Evolutionary conservation across 2,329 filamentous ascomycete genomes (phyloP), one percentile per base, ranked within the genome.

Genomic region (Geosmithia morbida): DNA sequence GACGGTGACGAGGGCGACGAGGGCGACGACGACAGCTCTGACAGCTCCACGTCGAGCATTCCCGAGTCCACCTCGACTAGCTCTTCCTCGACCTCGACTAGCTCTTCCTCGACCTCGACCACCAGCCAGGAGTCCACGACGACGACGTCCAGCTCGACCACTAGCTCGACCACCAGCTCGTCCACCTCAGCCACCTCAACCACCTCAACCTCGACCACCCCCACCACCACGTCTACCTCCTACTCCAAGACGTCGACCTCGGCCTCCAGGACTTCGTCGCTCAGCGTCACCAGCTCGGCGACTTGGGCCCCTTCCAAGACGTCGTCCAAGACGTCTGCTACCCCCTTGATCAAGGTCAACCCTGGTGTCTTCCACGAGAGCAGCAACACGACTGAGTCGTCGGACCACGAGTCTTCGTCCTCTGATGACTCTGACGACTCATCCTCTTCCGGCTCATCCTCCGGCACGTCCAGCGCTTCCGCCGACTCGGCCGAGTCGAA

Each of bases 311-410:
- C 49, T 11, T 37, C 33, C 6, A 37, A 37, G 33, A 37, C 33
- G 14, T 37, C 33, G 10, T 16, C 10, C 33, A 37, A 37, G 33
- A 48, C 54, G 10, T 47, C 52, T 18, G 52, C 51, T 44, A 49
- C 50, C 39, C 47, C 43, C 42, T 43, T 41, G 1, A 58, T 59
- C 7, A 62, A 59, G n/a, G 55, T 63, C 40, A 51, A 57, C 49
- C 68, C 68, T 14, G 73, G 69, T 54, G 66, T 79, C 53, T 79
- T 78, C 66, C 71, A 71, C 48, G 72, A 78, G 62, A 73, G 57
- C 51, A 70, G 64, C 17, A 52, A 56, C 13, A 46, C 44, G 17
- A 33, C 43, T 19, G 13, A 41, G 18, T 39, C 41, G 5, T 17
- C 18, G 16, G 30, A 44, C 46, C 43, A 26, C 8, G 16, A 18